Base-by-base conservation (phyloP, 2,329 filamentous ascomycete genomes). In the Cryphonectria nitschkei region DNA sequence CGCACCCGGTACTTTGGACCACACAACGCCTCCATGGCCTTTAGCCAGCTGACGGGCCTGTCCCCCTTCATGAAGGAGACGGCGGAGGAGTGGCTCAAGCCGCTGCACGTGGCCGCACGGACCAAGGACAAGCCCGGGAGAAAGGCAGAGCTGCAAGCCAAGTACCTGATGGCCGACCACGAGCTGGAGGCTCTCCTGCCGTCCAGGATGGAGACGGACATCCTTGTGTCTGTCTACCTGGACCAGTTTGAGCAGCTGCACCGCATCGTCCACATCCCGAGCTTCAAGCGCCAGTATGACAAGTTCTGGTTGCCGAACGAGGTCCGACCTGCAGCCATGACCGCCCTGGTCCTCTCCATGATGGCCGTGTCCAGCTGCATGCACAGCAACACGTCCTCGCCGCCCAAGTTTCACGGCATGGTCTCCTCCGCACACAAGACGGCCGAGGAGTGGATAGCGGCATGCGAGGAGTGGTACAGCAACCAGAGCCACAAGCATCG, bases 21-120 rank as follows among this genome's bases (percentile, higher is more conserved):
- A 3, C 86, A 89, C 77, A 89, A 88, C 74, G 86, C 87, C 61
- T 89, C 85, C 79, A 86, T 88, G 79, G 87, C 88, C 14, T 87
- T 89, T 75, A 84, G 85, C 56, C 67, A 80, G 81, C 80, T 87
- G 74, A 85, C 85, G 2, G 87, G 88, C 2, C 81, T 90, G 62
- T 86, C 84, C 62, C 85, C 86, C 19, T 89, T 89, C 71, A 89
- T 90, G 88, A 86, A 85, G 74, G 87, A 89, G 79, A 89, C 87
- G 0, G 87, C 87, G 13, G 86, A 89, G 68, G 86, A 89, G 76
- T 89, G 87, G 86, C 82, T 90, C 68, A 83, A 85, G 67, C 87
- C 88, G 9, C 84, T 89, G 61, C 86, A 87, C 52, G 82, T 88
- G 37, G 85, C 87, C 73, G 81, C 84, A 58, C 82, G 76, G 50